Base-by-base conservation (phyloP, 139 green algal species). In the Pleodorina starrii region DNA sequence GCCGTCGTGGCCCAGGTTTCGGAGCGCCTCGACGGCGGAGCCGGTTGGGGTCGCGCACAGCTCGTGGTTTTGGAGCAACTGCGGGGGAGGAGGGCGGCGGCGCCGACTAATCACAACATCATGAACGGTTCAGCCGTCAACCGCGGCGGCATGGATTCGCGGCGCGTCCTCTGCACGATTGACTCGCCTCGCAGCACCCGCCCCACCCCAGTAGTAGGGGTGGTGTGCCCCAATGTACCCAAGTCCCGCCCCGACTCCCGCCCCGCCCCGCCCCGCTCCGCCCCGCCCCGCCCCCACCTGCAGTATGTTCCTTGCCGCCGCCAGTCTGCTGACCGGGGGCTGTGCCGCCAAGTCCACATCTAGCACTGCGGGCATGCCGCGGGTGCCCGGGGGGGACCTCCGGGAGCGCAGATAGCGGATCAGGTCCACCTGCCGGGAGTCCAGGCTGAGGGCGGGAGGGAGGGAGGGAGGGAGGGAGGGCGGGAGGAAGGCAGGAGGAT, bases 31-130 rank as follows among this genome's bases (percentile, higher is more conserved):
- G 27, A 63, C 60, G 16, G 81, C 5, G 29, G 48, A 32, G 35
- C 44, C 44, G 32, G 2, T 14, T 0, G 82, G 82, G 7, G 3
- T 46, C 21, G 82, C 66, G 82, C 40, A 80, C 21, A 88, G 82
- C 66, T 88, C 82, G 68, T 88, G 82, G 82, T 88, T 88, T 16
- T 88, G 82, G 63, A 88, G 19, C 63, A 88, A 69, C 82, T 87
- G 80, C 43, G 57, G 66, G 29, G 66, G n/a, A n/a, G n/a, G n/a
- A n/a, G n/a, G n/a, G n/a, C n/a, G n/a, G n/a, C n/a, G n/a, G n/a
- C n/a, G n/a, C n/a, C n/a, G n/a, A n/a, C n/a, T n/a, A n/a, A n/a
- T n/a, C n/a, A n/a, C n/a, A n/a, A n/a, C n/a, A n/a, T n/a, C n/a
- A n/a, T n/a, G n/a, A n/a, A n/a, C n/a, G n/a, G n/a, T n/a, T n/a